Evolutionary conservation across 2,329 filamentous ascomycete species (phyloP).

Genomic region (Curvularia lunata): DNA sequence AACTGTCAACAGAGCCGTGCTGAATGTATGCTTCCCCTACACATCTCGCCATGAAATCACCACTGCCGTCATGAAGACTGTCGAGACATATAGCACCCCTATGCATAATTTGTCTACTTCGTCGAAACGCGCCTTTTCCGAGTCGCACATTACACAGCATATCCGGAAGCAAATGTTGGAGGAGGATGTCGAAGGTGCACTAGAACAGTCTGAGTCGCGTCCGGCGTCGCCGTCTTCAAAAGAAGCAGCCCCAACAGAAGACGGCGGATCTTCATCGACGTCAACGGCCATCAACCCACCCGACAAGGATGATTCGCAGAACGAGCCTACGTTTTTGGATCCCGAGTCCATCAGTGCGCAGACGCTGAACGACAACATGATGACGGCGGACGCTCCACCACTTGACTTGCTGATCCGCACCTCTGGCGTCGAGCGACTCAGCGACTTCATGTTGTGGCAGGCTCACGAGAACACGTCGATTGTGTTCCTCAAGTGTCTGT

Average conservation of each 20-base stretch:
- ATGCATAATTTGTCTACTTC: constrained; percentile 61
- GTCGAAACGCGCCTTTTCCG: constrained; percentile 75
- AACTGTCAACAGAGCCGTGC: constrained; percentile 58
- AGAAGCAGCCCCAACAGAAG: constrained; percentile 37
- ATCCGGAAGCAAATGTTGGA: constrained; percentile 65
- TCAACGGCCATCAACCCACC: constrained; percentile 48
- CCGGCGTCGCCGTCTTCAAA: constrained; percentile 46
- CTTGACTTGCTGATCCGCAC: constrained; percentile 91
- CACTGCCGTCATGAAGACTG: constrained; percentile 83
- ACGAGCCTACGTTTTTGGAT: constrained; percentile 60
- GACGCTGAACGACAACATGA: constrained; percentile 84
- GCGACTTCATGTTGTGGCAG: constrained; percentile 99
- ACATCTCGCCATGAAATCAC: constrained; percentile 96
- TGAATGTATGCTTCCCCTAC: constrained; percentile 98
- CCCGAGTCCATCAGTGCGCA: constrained; percentile 86
- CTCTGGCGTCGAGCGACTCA: constrained; percentile 88
- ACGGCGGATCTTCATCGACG: constrained; percentile 44
- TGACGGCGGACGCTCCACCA: constrained; percentile 84
- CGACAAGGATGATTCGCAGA: constrained; percentile 38
- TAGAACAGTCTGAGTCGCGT: constrained; percentile 37
- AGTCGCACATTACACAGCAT: constrained; percentile 84
- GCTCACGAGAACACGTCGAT: constrained; percentile 91
- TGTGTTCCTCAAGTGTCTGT: constrained; percentile 88
- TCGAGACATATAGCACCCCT: constrained; percentile 82
- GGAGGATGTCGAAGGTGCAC: constrained; percentile 44